Evolutionary conservation across 2,329 filamentous ascomycete genomes (phyloP), one percentile per base, ranked within the genome.

Genomic region (Penicillium sp.): DNA sequence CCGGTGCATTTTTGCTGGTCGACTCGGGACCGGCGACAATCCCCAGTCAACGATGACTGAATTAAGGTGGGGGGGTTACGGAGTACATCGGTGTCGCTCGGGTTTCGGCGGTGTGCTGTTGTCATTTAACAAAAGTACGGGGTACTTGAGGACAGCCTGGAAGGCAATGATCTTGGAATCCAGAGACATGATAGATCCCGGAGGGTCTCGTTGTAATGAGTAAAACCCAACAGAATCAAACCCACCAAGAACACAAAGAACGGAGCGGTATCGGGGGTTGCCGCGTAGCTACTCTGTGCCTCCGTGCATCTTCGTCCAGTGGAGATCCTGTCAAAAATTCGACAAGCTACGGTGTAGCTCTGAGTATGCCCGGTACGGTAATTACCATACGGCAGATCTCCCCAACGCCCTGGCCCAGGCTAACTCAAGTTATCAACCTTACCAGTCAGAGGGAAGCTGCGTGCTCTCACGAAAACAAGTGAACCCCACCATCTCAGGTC

Each of bases 381-480:
- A 58, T 45, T 48, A 51, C 46, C 4, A 52, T 43, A 43, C 42
- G 55, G 51, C 37, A 53, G 30, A 53, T 35, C 46, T 28, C 62
- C 63, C 63, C 63, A 65, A 65, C 63, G 63, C 42, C 42, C 42
- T 37, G 53, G 28, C 35, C 11, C 11, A 37, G 35, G 5, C 35
- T 14, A 2, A 14, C 35, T 37, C 11, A 13, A 22, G 19, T 22
- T 22, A 22, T 22, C 19, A 22, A 22, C 35, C 13, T 37, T 33
- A 33, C 30, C 11, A 11, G 30, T 11, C 11, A 11, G 30, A 33
- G 30, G 10, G 8, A 33, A 37, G 35, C 35, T 37, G 33, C 8
- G 33, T 33, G 33, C 35, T 37, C 40, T 49, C 46, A 28, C 28
- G 10, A 30, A 14, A 35, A 22, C 19, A 16, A 19, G 16, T 10